Base-by-base conservation (phyloP, 164 flowering plant species). In the Amborella trichopoda region DNA sequence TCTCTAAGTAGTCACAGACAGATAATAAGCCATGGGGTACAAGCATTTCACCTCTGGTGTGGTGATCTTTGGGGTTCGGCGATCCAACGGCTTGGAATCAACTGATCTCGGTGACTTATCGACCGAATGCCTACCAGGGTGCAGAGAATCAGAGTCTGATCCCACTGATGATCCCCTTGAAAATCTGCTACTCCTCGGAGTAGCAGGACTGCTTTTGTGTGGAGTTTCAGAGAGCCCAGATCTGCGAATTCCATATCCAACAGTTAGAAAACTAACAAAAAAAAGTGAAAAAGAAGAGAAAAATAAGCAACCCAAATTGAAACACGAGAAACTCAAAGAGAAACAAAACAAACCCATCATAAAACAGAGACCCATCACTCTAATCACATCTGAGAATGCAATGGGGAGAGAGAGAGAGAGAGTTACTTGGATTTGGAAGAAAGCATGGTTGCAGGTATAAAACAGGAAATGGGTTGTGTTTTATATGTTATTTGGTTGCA, bases 1-100 rank as follows among this genome's bases (percentile, higher is more conserved):
- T n/a, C n/a, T n/a, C n/a, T n/a, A n/a, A n/a, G n/a, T n/a, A n/a
- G n/a, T n/a, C n/a, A n/a, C n/a, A n/a, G n/a, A n/a, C n/a, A n/a
- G n/a, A n/a, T n/a, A n/a, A n/a, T n/a, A n/a, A n/a, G n/a, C n/a
- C n/a, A n/a, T n/a, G n/a, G n/a, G n/a, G n/a, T n/a, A n/a, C n/a
- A n/a, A n/a, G n/a, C n/a, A 18, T 52, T 73, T 70, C 64, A 81
- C 97, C 36, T 83, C 95, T 26, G 94, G 74, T 3, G 81, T 58
- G 23, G 61, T 21, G 37, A 70, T 48, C 63, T 66, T 84, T 9
- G 87, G 73, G 11, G 83, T 59, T 45, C 83, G 66, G 10, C 78
- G 73, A n/a, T 69, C 84, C 5, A 20, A 20, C 47, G 40, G 21
- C 8, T n/a, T 38, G 6, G 41, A 38, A 22, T 55, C 53, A 5